Percentiles rank a stretch among this genome's conserved stretches.
Conservation (phyloP, 306 rosid species). For the Corylus americana region DNA sequence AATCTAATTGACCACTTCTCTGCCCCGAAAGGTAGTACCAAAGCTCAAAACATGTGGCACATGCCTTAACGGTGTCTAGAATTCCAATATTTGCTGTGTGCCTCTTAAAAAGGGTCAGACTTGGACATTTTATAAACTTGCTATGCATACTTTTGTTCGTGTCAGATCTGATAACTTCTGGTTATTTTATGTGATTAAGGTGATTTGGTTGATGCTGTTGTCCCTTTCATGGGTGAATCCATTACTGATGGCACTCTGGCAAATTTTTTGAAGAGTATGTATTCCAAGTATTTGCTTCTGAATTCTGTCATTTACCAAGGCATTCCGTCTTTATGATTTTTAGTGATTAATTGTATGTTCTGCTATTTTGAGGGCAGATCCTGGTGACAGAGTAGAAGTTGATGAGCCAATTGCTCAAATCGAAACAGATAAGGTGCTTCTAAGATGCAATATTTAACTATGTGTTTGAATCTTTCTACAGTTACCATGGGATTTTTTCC, state of each 20-base stretch:
- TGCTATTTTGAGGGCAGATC: slow-evolving; percentile 48
- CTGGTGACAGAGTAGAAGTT: slow-evolving; percentile 69
- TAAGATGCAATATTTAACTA: slow-evolving; percentile 18
- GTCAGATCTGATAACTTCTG: slow-evolving; percentile 17
- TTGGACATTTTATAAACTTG: not conserved
- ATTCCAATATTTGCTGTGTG: not conserved
- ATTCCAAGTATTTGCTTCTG: not conserved
- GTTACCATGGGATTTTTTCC: slow-evolving; percentile 8
- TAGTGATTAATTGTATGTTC: slow-evolving; percentile 26
- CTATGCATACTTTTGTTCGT: not conserved
- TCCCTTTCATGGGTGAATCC: slow-evolving; percentile 84
- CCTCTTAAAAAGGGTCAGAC: not conserved
- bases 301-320: not conserved
- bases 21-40: not conserved
- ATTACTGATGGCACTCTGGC: slow-evolving; percentile 80
- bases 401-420: slow-evolving; percentile 88
- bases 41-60: not conserved
- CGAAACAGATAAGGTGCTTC: slow-evolving; percentile 79
- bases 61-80: not conserved
- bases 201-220: slow-evolving; percentile 69
- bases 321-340: slow-evolving; percentile 18
- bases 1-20: not conserved
- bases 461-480: slow-evolving; percentile 20
- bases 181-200: slow-evolving; percentile 46
- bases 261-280: slow-evolving; percentile 73